These are phyloP conservation scores for Sanguinoderma infundibulare DNA, from an alignment of 1,284 basidiomycete genomes.

Conservation along the genomic window DNA sequence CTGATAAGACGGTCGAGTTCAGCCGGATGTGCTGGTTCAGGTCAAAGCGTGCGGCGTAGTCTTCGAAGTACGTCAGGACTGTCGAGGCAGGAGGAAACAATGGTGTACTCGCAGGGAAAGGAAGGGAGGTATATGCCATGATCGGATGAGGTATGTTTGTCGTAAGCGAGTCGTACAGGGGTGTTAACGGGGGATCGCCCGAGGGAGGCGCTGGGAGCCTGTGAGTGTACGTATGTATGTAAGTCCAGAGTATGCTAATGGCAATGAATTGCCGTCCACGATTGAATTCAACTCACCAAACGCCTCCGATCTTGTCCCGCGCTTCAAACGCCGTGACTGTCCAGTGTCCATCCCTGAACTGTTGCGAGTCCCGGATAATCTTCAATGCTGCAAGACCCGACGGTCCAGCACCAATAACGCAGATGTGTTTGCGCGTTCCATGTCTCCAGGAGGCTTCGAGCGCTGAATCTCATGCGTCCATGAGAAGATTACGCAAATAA, in stretches of 20 bases:
- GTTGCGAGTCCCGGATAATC: constrained; percentile 55
- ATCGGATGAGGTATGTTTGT: constrained; percentile 77
- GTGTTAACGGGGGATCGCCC: constrained; percentile 61
- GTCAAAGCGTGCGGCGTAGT: constrained; percentile 60
- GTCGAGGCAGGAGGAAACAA: constrained; percentile 64
- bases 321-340: constrained; percentile 60
- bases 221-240: background rate
- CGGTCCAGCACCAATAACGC: constrained; percentile 71
- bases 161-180: constrained; percentile 74
- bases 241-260: background rate
- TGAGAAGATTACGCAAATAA: background rate
- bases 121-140: constrained; percentile 66
- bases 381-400: constrained; percentile 70
- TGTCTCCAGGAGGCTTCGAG: constrained; percentile 17
- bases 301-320: constrained; percentile 65
- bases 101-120: constrained; percentile 69
- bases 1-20: constrained; percentile 50
- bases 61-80: constrained; percentile 64
- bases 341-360: constrained; percentile 63
- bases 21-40: constrained; percentile 61
- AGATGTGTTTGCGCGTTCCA: constrained; percentile 43
- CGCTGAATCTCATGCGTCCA: constrained; percentile 4
- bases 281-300: constrained; percentile 61
- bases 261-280: background rate
- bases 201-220: constrained; percentile 60